Conservation (phyloP, 257 asterid species). For the Penstemon barbatus region DNA sequence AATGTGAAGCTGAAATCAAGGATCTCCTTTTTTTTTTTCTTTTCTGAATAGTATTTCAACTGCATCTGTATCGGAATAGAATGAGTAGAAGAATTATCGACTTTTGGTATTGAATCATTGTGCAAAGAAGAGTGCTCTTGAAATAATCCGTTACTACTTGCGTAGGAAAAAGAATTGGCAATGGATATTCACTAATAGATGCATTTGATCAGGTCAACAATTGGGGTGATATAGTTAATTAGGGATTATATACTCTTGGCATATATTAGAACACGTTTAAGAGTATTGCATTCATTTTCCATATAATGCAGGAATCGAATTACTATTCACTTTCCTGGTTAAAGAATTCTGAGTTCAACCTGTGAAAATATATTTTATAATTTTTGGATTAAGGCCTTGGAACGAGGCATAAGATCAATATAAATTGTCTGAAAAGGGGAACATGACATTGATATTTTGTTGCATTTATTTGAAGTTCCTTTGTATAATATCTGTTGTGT, state of each 20-base stretch:
- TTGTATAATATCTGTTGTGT: neutral
- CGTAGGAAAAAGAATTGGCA: too few species aligned
- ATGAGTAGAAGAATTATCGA: neutral
- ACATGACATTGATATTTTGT: neutral
- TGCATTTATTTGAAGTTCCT: slow-evolving; percentile 1
- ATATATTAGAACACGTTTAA: neutral
- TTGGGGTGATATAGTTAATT: too few species aligned
- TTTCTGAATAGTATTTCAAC: neutral
- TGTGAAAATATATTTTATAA: neutral
- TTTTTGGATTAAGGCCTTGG: slow-evolving; percentile 23
- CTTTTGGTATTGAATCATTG: neutral
- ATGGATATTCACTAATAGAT: too few species aligned
- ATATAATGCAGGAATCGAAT: neutral
- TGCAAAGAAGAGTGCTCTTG: neutral
- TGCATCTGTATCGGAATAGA: neutral
- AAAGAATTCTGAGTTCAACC: neutral
- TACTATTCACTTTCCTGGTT: neutral
- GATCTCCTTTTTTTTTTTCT: neutral
- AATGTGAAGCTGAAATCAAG: slow-evolving; percentile 1
- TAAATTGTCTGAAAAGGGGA: neutral
- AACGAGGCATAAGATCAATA: neutral
- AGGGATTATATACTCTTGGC: too few species aligned
- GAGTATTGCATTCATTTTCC: neutral
- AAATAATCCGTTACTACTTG: neutral
- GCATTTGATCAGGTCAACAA: too few species aligned